Conservation (phyloP, 441 rosid genomes). For the Manihot esculenta region DNA sequence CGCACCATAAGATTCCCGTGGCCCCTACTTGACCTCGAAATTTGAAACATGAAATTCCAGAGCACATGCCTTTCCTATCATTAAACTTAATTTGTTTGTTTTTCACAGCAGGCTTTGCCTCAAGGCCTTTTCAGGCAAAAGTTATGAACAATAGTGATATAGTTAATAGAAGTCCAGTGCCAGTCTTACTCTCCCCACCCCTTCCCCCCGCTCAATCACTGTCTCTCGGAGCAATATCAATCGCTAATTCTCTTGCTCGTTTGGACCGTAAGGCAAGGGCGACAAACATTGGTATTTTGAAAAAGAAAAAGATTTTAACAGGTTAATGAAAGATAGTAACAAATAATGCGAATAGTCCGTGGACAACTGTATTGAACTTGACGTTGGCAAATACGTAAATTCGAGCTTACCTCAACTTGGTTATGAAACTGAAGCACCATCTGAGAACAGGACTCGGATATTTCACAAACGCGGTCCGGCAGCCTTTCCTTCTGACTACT, state of each 20-base stretch:
- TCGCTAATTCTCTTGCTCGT: not conserved
- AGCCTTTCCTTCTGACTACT: slow-evolving; percentile 35
- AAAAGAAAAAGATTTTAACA: not conserved
- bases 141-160: not conserved
- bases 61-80: slow-evolving; percentile 34
- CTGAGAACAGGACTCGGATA: slow-evolving; percentile 66
- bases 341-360: slow-evolving; percentile 2
- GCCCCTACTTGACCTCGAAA: slow-evolving; percentile 18
- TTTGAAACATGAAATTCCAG: not conserved
- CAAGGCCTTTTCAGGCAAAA: not conserved
- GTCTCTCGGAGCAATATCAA: too few relatives aligned
- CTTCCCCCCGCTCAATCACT: too few relatives aligned
- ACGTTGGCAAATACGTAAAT: slow-evolving; percentile 10
- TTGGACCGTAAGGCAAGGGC: slow-evolving; percentile 8
- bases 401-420: slow-evolving; percentile 48
- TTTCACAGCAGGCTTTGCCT: slow-evolving; percentile 17
- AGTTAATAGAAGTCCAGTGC: not conserved
- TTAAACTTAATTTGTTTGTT: slow-evolving; percentile 28
- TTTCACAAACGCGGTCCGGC: slow-evolving; percentile 47
- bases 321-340: not conserved
- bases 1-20: slow-evolving; percentile 10
- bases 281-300: not conserved
- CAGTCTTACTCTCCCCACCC: not conserved
- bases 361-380: not conserved
- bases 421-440: slow-evolving; percentile 63